Evolutionary conservation across 148 eudicot genomes (phyloP).

Genomic region (Chenopodium formosanum): DNA sequence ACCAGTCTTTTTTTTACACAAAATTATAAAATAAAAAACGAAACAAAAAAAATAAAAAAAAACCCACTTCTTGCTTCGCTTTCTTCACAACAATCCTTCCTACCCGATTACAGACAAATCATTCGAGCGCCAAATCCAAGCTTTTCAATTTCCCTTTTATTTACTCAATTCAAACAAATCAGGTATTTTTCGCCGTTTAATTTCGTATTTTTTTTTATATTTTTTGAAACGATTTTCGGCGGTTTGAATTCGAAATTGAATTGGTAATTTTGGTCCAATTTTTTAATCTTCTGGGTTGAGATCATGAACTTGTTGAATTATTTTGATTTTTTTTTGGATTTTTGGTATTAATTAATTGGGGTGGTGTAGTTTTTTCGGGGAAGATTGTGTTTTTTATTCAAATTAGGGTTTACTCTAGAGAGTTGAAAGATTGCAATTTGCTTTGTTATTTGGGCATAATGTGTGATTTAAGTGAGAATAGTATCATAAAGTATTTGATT

Average conservation of each 20-base stretch:
- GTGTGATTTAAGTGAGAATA: not conserved
- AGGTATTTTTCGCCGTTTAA: conserved; percentile 12
- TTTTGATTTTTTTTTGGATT: not conserved
- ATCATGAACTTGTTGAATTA: not conserved
- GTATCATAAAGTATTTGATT: not conserved
- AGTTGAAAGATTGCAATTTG: not conserved
- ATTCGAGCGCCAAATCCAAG: not conserved
- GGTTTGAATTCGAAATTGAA: not conserved
- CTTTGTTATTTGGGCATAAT: not conserved
- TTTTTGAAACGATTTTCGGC: not conserved
- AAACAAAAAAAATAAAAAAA: too few species aligned
- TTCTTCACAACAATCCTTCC: not conserved
- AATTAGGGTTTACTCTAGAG: conserved; percentile 5
- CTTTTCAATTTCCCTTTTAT: not conserved
- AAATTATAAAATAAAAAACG: too few species aligned
- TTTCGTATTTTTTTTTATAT: not conserved
- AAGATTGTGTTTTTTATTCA: not conserved
- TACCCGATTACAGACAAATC: not conserved
- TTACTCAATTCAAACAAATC: not conserved
- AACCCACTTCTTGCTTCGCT: not conserved
- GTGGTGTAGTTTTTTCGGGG: not conserved
- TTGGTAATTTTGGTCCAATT: not conserved
- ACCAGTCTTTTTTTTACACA: too few species aligned
- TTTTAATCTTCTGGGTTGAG: not conserved
- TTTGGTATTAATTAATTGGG: not conserved